Base-by-base conservation (phyloP, 1,139 yeast species). In the Komagataea norvegica region DNA sequence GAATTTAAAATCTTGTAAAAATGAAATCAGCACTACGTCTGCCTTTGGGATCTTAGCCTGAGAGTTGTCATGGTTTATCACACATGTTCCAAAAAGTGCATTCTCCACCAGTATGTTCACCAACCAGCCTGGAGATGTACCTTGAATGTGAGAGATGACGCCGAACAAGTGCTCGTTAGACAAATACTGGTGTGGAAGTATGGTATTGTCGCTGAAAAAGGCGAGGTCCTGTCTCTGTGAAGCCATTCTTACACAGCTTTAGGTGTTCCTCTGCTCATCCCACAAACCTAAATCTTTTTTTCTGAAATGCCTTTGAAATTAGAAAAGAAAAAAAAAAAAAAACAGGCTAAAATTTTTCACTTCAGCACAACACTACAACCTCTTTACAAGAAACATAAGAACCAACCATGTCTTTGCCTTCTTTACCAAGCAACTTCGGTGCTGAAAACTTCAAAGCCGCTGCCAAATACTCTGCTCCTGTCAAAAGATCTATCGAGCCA, bases 401-500 rank as follows among this genome's bases (percentile, higher is more conserved):
- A 17, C 14, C 11, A 10, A 35, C 7, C n/a, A 48, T 49, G 51
- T 48, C 62, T 22, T 51, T 64, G 38, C 68, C 70, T 40, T 50
- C 61, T 20, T 45, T 64, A 33, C 59, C 64, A 37, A 52, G 61
- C 41, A 60, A 64, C 42, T 68, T 69, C 34, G 57, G 57, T 29
- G 64, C 72, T 31, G 79, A 73, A 33, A 62, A 70, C 34, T 74
- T 78, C 59, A 72, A 70, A 54, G 68, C 74, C 36, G 64, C 60
- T 33, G 65, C 74, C 46, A 67, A 70, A 44, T 75, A 74, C 60
- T 59, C 87, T 34, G 72, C 80, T 22, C 79, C 95, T 40, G 74
- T 74, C 38, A 85, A 86, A 60, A 89, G 96, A 62, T 82, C 91
- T 46, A 72, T 89, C 49, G 98, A 91, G 68, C 97, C 98, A 26